Base-by-base conservation (phyloP, 2,329 filamentous ascomycete genomes). In the Aspergillus amoenus region DNA sequence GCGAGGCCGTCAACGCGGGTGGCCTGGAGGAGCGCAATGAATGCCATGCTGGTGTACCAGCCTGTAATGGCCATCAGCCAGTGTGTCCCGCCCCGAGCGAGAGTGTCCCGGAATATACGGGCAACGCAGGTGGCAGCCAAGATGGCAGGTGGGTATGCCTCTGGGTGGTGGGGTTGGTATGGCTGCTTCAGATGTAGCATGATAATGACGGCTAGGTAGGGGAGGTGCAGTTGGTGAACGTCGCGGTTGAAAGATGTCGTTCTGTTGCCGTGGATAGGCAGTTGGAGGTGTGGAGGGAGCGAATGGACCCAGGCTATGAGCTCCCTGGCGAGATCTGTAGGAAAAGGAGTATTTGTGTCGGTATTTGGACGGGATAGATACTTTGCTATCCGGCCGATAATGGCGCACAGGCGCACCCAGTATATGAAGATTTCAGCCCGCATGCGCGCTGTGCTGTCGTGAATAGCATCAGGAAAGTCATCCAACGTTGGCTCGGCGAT, bases 11-110 rank as follows among this genome's bases (percentile, higher is more conserved):
- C 61, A n/a, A 76, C 66, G 12, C 66, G 65, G n/a, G 67, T 66
- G 2, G 75, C 76, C 44, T 78, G 75, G 0, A 79, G 58, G 0
- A 79, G 62, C 0, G 76, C 73, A 13, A 78, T 71, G 22, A 78
- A 74, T 0, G 77, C 76, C 1, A 74, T 76, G 0, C 72, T 72
- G n/a, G 68, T 67, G 46, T 79, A 77, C 77, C 77, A 79, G 39
- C 75, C 76, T 0, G 73, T 73, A 8, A 79, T 78, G 1, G 73
- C 74, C 69, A 76, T 76, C 1, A 79, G 68, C 43, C 77, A 79
- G 1, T 75, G 63, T 0, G 71, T 69, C 30, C 74, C 69, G 0
- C 77, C 76, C 0, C 77, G 69, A 1, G 70, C 68, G 0, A 79
- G 57, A 3, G 75, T 70, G 37, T 79, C 76, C 32, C 72, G 60